These are phyloP conservation scores for Exsudoporus frostii DNA, from an alignment of 768 basidiomycete genomes.

Conservation along the genomic window DNA sequence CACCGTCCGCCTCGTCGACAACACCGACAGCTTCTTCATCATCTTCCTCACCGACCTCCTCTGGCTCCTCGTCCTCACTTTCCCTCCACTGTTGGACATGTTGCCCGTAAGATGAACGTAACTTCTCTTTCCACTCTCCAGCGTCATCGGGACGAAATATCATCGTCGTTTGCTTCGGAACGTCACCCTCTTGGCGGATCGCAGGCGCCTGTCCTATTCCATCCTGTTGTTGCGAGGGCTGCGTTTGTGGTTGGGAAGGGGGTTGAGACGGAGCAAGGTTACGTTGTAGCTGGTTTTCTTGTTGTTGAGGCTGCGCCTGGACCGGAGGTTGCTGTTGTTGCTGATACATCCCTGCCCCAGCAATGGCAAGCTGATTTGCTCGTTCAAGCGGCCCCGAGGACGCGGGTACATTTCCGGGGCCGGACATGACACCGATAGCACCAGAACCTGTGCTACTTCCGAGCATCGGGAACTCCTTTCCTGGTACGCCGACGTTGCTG, in stretches of 20 bases:
- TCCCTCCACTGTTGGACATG: conserved; percentile 40
- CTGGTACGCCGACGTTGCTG: conserved; percentile 43
- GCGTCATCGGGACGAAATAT: conserved; percentile 87
- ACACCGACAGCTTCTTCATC: conserved; percentile 53
- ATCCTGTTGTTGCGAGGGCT: conserved; percentile 20
- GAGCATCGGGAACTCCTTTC: conserved; percentile 64
- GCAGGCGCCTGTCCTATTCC: conserved; percentile 8
- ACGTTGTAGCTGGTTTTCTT: conserved; percentile 30
- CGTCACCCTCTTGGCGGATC: conserved; percentile 16
- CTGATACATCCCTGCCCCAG: conserved; percentile 39
- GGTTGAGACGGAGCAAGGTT: conserved; percentile 33
- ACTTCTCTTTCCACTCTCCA: conserved; percentile 82
- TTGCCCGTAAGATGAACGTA: conserved; percentile 60
- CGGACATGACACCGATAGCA: conserved; percentile 46
- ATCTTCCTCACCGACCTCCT: conserved; percentile 68
- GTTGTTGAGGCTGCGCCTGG: conserved; percentile 29
- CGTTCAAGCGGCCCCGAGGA: conserved; percentile 53
- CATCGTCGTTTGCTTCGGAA: conserved; percentile 46
- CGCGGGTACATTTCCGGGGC: conserved; percentile 49
- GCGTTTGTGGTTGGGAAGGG: conserved; percentile 20
- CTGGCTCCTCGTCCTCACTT: conserved; percentile 55
- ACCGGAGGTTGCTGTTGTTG: conserved; percentile 32
- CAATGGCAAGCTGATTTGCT: conserved; percentile 34
- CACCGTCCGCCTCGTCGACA: conserved; percentile 62
- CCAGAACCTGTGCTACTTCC: conserved; percentile 41